These are phyloP conservation scores for Astrephomene gubernaculifera DNA, from an alignment of 139 green algal genomes.

Conservation along the genomic window DNA sequence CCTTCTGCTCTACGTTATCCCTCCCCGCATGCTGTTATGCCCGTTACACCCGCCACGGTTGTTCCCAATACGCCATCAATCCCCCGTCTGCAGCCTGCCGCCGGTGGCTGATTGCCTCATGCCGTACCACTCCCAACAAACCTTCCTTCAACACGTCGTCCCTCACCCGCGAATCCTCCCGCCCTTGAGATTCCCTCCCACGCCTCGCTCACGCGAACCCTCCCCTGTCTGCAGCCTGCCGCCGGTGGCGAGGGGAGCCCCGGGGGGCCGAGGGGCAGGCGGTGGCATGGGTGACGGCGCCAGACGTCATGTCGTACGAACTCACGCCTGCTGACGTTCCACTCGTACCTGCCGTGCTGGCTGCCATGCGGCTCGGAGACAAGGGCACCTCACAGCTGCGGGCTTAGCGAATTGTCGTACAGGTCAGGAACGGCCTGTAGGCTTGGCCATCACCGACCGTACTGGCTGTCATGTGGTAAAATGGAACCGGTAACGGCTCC, in stretches of 20 bases:
- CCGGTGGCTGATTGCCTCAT: too few species aligned
- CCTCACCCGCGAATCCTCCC: too few species aligned
- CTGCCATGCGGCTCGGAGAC: conserved; percentile 5
- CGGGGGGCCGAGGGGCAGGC: conserved; percentile 45
- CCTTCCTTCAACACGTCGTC: too few species aligned
- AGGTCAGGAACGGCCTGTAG: too few species aligned
- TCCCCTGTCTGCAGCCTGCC: conserved; percentile 50
- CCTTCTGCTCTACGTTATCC: too few species aligned
- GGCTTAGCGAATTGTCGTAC: not conserved
- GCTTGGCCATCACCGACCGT: too few species aligned
- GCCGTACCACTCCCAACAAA: too few species aligned
- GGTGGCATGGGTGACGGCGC: conserved; percentile 18
- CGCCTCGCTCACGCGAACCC: too few species aligned
- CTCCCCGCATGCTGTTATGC: too few species aligned
- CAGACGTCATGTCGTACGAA: conserved; percentile 10
- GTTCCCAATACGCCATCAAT: too few species aligned
- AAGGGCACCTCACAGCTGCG: not conserved
- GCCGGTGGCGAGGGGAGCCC: conserved; percentile 47
- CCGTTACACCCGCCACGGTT: too few species aligned
- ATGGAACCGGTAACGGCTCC: not conserved
- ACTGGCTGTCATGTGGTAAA: not conserved
- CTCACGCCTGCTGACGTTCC: conserved; percentile 53
- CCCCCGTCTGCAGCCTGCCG: conserved; percentile 51
- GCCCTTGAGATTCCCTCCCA: too few species aligned
- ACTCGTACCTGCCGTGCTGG: conserved; percentile 49